Base-by-base conservation (phyloP, 176 grass and related monocot species). In the Pontederia paniculata region DNA sequence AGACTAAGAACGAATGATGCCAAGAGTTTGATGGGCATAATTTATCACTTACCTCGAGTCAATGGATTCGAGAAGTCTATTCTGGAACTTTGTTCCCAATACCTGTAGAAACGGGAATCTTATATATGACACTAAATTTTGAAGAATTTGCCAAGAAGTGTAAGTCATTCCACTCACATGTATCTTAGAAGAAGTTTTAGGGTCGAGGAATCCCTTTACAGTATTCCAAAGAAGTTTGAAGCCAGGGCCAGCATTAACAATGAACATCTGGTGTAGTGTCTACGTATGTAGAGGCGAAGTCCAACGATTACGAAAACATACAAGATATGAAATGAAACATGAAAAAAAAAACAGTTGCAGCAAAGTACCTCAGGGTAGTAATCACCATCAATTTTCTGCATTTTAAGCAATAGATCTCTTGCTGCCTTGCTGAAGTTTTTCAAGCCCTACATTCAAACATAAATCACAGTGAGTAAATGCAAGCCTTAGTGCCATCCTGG, bases 161-260 rank as follows among this genome's bases (percentile, higher is more conserved):
- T 52, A n/a, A 55, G 14, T 1, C 23, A 66, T 75, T 47, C 14
- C 45, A 54, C 84, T 88, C 55, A 97, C 91, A 81, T 97, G 86
- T 74, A 97, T 97, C 65, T 97, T 97, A 48, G 86, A 78, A 41
- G 73, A 79, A 1, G 91, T 97, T 82, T 87, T 97, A 15, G 83
- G 86, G 68, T 97, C 91, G 44, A 97, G 91, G 74, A 97, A 96
- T 60, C 91, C 82, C 76, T 89, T 96, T 20, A 97, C 86, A 9
- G 91, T 78, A 74, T 78, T 97, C 91, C 91, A 97, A 46, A 97
- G 82, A 55, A 97, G 80, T 61, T 85, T 97, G 61, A 97, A 97
- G 49, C 91, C 91, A 69, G 53, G 73, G 44, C 91, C 91, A 37
- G 91, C 86, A 58, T 97, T 97, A 42, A 97, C 86, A 31, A 97